A percentile compares a stretch with the other conserved stretches of the same genome.
These are phyloP conservation scores for Podospora fimiseda DNA, from an alignment of 495 filamentous ascomycete genomes.

Conservation along the genomic window DNA sequence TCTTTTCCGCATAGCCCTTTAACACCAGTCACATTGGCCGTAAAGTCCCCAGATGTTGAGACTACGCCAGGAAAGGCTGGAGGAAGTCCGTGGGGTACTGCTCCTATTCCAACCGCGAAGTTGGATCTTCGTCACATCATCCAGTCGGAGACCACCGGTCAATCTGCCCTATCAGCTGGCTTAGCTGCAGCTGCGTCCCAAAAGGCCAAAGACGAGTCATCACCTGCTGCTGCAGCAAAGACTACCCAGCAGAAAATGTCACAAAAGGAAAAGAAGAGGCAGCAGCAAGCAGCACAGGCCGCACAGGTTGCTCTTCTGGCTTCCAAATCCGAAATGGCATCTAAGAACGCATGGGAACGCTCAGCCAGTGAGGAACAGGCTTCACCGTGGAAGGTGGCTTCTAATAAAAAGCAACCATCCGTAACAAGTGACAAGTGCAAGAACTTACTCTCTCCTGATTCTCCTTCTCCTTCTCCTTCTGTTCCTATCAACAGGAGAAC, in stretches of 20 bases:
- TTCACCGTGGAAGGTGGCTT: slow-evolving; percentile 70
- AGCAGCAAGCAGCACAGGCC: slow-evolving; percentile 50
- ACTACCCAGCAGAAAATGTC: slow-evolving; percentile 54
- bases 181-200: slow-evolving; percentile 58
- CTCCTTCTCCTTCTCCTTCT: slow-evolving; percentile 13
- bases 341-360: slow-evolving; percentile 32
- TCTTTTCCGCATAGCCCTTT: neutral
- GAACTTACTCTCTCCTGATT: slow-evolving; percentile 31
- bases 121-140: slow-evolving; percentile 80
- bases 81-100: slow-evolving; percentile 57
- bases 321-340: slow-evolving; percentile 6
- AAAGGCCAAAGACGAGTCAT: slow-evolving; percentile 35
- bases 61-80: slow-evolving; percentile 17
- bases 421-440: slow-evolving; percentile 39
- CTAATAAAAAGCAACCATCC: slow-evolving; percentile 32
- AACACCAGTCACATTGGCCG: neutral
- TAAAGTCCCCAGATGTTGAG: neutral
- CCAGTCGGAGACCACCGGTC: slow-evolving; percentile 58
- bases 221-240: slow-evolving; percentile 18
- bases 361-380: slow-evolving; percentile 24
- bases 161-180: slow-evolving; percentile 68
- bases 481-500: slow-evolving; percentile 37
- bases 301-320: slow-evolving; percentile 25
- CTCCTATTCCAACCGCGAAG: slow-evolving; percentile 53
- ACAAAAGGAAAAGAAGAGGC: slow-evolving; percentile 85